Evolutionary conservation across 805 yeast genomes (phyloP).

Genomic region (Trichomonascus vanleenenianus): DNA sequence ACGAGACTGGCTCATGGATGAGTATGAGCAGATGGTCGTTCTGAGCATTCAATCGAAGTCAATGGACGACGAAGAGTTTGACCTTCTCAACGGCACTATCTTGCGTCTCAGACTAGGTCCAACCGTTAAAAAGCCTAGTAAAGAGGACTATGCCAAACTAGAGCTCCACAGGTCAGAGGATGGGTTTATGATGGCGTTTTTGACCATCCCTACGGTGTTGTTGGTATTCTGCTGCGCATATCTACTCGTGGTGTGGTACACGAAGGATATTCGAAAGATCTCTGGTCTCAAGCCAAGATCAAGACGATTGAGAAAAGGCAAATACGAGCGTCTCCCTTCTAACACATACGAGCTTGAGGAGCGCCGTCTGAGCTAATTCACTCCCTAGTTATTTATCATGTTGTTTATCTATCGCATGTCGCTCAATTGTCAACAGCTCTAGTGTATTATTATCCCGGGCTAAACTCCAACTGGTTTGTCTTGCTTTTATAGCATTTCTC

Average conservation of each 20-base stretch:
- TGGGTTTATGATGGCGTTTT: slow-evolving; percentile 21
- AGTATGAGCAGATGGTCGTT: slow-evolving; percentile 46
- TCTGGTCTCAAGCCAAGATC: background rate
- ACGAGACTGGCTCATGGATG: slow-evolving; percentile 56
- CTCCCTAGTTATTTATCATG: too few species aligned
- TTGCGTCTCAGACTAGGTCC: slow-evolving; percentile 30
- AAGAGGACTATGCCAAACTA: slow-evolving; percentile 20
- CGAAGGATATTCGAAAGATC: background rate
- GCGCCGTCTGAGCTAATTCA: too few species aligned
- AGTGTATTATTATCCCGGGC: too few species aligned
- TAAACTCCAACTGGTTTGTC: too few species aligned
- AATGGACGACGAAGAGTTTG: slow-evolving; percentile 58
- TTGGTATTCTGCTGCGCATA: slow-evolving; percentile 13
- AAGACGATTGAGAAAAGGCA: background rate
- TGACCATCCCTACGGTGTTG: slow-evolving; percentile 15
- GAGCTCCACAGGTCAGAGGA: slow-evolving; percentile 38
- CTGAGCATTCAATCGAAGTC: slow-evolving; percentile 69
- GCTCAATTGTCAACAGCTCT: too few species aligned
- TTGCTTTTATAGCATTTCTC: too few species aligned
- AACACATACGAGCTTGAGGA: background rate
- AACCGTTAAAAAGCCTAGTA: slow-evolving; percentile 33
- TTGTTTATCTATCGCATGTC: too few species aligned
- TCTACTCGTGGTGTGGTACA: slow-evolving; percentile 8
- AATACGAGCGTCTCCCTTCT: background rate
- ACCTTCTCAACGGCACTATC: slow-evolving; percentile 45